These are phyloP conservation scores for Xylaria sp. DNA, from an alignment of 2,329 filamentous ascomycete species.

Conservation along the genomic window DNA sequence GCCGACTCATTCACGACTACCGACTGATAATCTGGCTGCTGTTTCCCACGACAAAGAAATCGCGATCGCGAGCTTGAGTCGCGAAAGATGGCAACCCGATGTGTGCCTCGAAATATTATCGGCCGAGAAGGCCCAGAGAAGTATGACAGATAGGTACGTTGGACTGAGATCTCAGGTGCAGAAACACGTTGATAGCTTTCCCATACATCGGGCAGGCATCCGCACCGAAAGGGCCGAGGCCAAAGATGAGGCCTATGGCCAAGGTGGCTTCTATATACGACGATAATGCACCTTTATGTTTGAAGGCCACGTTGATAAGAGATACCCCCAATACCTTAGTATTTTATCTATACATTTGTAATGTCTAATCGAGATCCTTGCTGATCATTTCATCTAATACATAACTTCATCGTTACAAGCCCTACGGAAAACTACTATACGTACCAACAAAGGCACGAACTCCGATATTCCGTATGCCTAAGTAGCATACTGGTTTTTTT, in stretches of 20 bases:
- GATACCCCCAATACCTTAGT: background rate
- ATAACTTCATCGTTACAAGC: background rate
- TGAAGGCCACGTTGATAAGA: background rate
- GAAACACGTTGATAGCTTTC: slow-evolving; percentile 66
- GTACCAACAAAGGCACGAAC: background rate
- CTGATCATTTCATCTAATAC: background rate
- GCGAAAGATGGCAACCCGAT: slow-evolving; percentile 58
- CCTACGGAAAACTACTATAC: background rate
- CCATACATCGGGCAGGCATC: slow-evolving; percentile 68
- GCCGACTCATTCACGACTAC: slow-evolving; percentile 26
- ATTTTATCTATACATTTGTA: background rate
- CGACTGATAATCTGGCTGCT: slow-evolving; percentile 46
- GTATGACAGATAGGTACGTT: slow-evolving; percentile 57
- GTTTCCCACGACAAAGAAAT: slow-evolving; percentile 56
- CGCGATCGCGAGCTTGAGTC: slow-evolving; percentile 58
- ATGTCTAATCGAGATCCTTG: background rate
- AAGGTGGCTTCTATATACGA: slow-evolving; percentile 61
- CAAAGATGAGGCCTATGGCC: slow-evolving; percentile 61
- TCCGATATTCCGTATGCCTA: background rate
- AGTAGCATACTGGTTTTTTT: background rate
- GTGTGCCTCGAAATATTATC: slow-evolving; percentile 53
- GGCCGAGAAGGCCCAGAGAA: slow-evolving; percentile 55
- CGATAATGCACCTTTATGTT: slow-evolving; percentile 42
- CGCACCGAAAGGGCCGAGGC: slow-evolving; percentile 59
- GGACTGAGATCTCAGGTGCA: slow-evolving; percentile 62